phyloP scores from a whole-genome alignment of 345 rosid genomes.

The Cardamine occulta region DNA sequence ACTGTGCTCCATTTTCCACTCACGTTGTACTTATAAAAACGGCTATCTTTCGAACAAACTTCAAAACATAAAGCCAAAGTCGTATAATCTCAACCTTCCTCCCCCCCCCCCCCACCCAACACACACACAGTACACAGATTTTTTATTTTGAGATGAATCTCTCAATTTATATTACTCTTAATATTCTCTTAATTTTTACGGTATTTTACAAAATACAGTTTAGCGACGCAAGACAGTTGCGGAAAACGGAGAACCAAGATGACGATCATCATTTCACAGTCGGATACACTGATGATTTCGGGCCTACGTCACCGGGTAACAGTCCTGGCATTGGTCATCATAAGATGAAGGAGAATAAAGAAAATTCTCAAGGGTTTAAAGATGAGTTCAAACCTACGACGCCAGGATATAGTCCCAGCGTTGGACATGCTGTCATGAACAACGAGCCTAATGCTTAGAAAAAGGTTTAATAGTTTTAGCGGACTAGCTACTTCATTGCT shows the following conservation, averaged over 20 bases:
- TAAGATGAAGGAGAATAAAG: slow-evolving; percentile 20
- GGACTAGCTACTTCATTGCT: not conserved
- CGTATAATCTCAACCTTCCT: slow-evolving; percentile 21
- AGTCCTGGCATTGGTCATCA: slow-evolving; percentile 57
- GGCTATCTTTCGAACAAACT: slow-evolving; percentile 3
- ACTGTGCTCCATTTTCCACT: slow-evolving; percentile 37
- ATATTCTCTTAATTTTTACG: slow-evolving; percentile 14
- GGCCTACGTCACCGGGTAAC: slow-evolving; percentile 51
- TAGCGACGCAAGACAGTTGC: slow-evolving; percentile 30
- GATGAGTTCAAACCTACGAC: slow-evolving; percentile 48
- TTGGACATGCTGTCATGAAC: slow-evolving; percentile 36
- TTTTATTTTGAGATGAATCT: slow-evolving; percentile 20
- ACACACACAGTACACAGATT: not conserved
- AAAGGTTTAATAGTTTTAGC: slow-evolving; percentile 8
- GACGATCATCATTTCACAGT: slow-evolving; percentile 32
- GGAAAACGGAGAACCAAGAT: slow-evolving; percentile 2
- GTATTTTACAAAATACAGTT: slow-evolving; percentile 6
- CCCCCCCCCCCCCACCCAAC: not conserved
- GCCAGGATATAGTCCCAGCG: slow-evolving; percentile 37
- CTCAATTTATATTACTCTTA: slow-evolving; percentile 18
- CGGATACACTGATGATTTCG: slow-evolving; percentile 37
- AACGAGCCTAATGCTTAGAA: slow-evolving; percentile 44
- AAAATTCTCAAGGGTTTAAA: slow-evolving; percentile 21
- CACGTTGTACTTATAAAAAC: slow-evolving; percentile 39
- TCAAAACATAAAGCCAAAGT: slow-evolving; percentile 19